Evolutionary conservation across 768 basidiomycete species (phyloP).

Genomic region (Tricholoma flavovirens): DNA sequence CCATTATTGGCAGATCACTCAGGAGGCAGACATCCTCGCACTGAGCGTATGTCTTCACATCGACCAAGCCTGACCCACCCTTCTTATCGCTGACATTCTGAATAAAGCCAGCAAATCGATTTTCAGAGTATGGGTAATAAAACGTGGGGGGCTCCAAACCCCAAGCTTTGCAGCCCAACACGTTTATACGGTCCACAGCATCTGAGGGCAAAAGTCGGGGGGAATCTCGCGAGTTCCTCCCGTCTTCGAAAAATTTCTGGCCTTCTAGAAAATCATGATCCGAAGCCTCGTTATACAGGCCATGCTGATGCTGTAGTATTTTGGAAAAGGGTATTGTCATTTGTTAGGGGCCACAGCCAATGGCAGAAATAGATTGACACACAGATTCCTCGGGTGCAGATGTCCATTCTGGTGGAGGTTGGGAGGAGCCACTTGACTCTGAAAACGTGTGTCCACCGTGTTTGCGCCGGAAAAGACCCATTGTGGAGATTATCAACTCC

Average conservation of each 20-base stretch:
- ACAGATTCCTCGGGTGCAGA: conserved; percentile 51
- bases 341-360: not conserved
- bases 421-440: not conserved
- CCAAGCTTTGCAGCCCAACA: conserved; percentile 48
- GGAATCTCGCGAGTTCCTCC: conserved; percentile 28
- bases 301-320: conserved; percentile 32
- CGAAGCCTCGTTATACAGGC: conserved; percentile 51
- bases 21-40: conserved; percentile 51
- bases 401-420: conserved; percentile 48
- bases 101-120: conserved; percentile 43
- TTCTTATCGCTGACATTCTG: conserved; percentile 29
- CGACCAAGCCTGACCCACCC: conserved; percentile 26
- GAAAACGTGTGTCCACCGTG: not conserved
- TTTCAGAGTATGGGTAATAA: conserved; percentile 9
- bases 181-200: conserved; percentile 45
- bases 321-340: no score
- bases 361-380: conserved; percentile 5
- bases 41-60: conserved; percentile 32
- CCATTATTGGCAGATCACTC: conserved; percentile 55
- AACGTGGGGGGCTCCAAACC: conserved; percentile 34
- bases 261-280: conserved; percentile 50
- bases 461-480: conserved; percentile 10
- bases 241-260: conserved; percentile 39
- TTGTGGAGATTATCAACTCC: not conserved
- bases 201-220: conserved; percentile 47